Base-by-base conservation (phyloP, 495 filamentous ascomycete genomes). In the Physcia stellaris region DNA sequence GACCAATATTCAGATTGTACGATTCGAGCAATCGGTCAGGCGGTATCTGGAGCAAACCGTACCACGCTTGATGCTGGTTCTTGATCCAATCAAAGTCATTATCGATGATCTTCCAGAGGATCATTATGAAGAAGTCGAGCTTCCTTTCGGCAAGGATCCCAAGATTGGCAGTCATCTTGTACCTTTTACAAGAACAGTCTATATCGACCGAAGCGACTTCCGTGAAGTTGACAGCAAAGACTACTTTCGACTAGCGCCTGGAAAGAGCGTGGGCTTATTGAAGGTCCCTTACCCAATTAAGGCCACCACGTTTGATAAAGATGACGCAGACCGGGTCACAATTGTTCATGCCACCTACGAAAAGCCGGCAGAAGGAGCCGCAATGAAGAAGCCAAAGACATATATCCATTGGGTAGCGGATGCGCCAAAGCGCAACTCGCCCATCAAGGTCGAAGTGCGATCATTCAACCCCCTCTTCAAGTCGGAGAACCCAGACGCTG, bases 131-230 rank as follows among this genome's bases (percentile, higher is more conserved):
- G 60, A 76, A 37, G 43, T 87, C 31, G 68, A 69, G 1, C 54
- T 81, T 5, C 82, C 85, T 1, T 87, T 87, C 54, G 77, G 79
- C 13, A 90, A 86, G 57, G 75, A 83, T 41, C 63, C 76, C 2
- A 64, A 64, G 21, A 66, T 77, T 54, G 76, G 77, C n/a, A 54
- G 7, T 17, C 64, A 68, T 49, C 68, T 62, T 45, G 61, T 93
- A 44, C 81, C 81, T 23, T 79, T 93, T 54, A 86, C 83, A n/a
- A 77, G 77, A 55, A 82, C 66, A 6, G 70, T 95, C 12, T 94
- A 90, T 63, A 95, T 98, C 35, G 90, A 98, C 53, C 79, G 85
- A 32, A 77, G 70, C 24, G 90, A 98, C 55, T 98, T 95, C 67
- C 73, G 90, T 24, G 81, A 92, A 53, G 70, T 78, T 13, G 84